Evolutionary conservation across 2,329 filamentous ascomycete genomes (phyloP), one percentile per base, ranked within the genome.

Genomic region (Sporothrix phasma): DNA sequence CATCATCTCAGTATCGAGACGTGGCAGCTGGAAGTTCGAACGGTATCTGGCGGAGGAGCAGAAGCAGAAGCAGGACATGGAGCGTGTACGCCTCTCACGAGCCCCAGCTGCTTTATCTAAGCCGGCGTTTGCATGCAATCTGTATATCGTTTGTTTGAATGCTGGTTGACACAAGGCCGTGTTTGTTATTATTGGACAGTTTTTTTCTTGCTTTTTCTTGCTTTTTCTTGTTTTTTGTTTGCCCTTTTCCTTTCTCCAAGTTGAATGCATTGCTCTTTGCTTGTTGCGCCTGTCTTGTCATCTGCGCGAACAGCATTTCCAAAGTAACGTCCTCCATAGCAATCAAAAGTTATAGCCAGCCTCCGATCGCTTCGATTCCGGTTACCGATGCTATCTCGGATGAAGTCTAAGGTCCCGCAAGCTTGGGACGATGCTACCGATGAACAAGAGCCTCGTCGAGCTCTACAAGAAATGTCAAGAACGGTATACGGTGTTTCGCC

Each of bases 91-190:
- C 8, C 19, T 19, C 53, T 49, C 41, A 41, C 64, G 15, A 67
- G 64, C 26, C 64, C 66, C 5, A 62, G 13, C 43, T 66, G 62
- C 53, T 66, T 66, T 60, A 51, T 66, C 29, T 66, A 45, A 66
- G 66, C 53, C 47, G 63, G 56, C 51, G 60, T 63, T 47, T 29
- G 54, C 54, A 22, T 43, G 37, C 54, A 29, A 26, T 39, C 10
- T 37, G 41, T n/a, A 10, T 45, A n/a, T 46, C 6, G 43, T 37
- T 64, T 26, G 29, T 31, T 24, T 29, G 4, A 15, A 61, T 61
- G 39, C 24, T 45, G 37, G 17, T 31, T 53, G 17, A 13, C n/a
- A 19, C 17, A 19, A 19, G 11, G 47, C 3, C 19, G 22, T 26
- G 11, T n/a, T 58, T 43, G 6, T 43, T 29, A 39, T 15, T n/a